These are phyloP conservation scores for Blastocystis sp. DNA, from an alignment of 352 stramenopile species.

Conservation along the genomic window DNA sequence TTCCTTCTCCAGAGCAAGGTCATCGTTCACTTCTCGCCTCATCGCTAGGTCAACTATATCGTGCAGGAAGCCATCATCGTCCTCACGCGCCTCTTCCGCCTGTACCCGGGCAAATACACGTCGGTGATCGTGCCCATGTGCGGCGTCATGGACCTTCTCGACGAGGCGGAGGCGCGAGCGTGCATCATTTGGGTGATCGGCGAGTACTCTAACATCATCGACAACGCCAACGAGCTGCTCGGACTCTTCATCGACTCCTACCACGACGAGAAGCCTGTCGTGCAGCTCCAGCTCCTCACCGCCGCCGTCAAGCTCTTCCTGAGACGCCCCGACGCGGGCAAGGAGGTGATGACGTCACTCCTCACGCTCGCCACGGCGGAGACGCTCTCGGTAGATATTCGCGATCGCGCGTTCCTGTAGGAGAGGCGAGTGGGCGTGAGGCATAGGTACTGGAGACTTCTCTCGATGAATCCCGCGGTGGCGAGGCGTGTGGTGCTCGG, in stretches of 20 bases:
- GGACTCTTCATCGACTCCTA: slow-evolving; percentile 98
- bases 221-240: slow-evolving; percentile 97
- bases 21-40: slow-evolving; percentile 95
- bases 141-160: slow-evolving; percentile 97
- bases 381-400: slow-evolving; percentile 95
- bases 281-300: slow-evolving; percentile 94
- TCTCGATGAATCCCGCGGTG: slow-evolving; percentile 94
- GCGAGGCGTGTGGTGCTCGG: slow-evolving; percentile 95
- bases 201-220: slow-evolving; percentile 94
- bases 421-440: background rate
- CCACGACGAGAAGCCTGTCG: slow-evolving; percentile 88
- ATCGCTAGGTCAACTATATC: slow-evolving; percentile 99
- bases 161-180: slow-evolving; percentile 97
- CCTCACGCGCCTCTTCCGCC: slow-evolving; percentile 99
- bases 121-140: slow-evolving; percentile 99
- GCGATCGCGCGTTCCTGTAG: slow-evolving; percentile 94
- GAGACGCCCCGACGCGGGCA: slow-evolving; percentile 85
- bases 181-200: slow-evolving; percentile 99
- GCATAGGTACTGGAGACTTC: slow-evolving; percentile 96
- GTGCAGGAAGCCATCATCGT: slow-evolving; percentile 98
- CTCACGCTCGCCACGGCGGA: slow-evolving; percentile 96
- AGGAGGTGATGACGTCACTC: slow-evolving; percentile 93
- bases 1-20: slow-evolving; percentile 99
- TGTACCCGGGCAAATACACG: slow-evolving; percentile 99
- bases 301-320: slow-evolving; percentile 98